Percentiles rank a stretch among this genome's conserved stretches.
Evolutionary conservation across 2,329 filamentous ascomycete genomes (phyloP).

Genomic region (Lasiodiplodia gonubiensis): DNA sequence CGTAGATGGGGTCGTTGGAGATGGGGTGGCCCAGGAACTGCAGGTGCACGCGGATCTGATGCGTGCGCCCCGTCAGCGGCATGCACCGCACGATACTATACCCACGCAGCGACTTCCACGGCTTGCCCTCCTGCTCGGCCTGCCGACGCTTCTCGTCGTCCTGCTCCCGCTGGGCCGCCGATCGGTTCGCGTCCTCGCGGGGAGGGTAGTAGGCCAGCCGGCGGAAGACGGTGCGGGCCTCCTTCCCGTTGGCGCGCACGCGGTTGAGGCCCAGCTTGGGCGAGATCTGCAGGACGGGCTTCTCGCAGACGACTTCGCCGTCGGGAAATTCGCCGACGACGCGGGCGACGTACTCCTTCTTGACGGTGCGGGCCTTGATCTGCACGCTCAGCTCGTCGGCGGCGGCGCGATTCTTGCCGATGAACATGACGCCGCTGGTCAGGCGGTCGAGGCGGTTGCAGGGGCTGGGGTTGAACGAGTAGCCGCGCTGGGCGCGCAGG

Average conservation of each 20-base stretch:
- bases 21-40: conserved; percentile 96
- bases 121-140: conserved; percentile 41
- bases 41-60: conserved; percentile 92
- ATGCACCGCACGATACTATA: conserved; percentile 96
- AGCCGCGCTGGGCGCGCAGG: conserved; percentile 74
- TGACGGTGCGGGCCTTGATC: conserved; percentile 79
- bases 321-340: conserved; percentile 92
- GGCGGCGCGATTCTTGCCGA: conserved; percentile 82
- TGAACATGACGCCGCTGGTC: conserved; percentile 97
- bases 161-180: conserved; percentile 29
- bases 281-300: conserved; percentile 91
- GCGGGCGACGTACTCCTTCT: conserved; percentile 93
- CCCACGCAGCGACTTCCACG: conserved; percentile 66
- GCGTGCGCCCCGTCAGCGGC: conserved; percentile 90
- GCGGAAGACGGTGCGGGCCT: conserved; percentile 89
- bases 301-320: conserved; percentile 87
- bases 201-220: conserved; percentile 88
- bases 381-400: conserved; percentile 79
- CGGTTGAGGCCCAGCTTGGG: conserved; percentile 94
- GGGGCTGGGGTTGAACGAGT: conserved; percentile 66
- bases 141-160: conserved; percentile 36
- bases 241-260: conserved; percentile 90
- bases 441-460: conserved; percentile 94
- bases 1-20: conserved; percentile 96
- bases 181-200: conserved; percentile 34